Base-by-base conservation (phyloP, 352 stramenopile genomes). In the Phytophthora quininea region DNA sequence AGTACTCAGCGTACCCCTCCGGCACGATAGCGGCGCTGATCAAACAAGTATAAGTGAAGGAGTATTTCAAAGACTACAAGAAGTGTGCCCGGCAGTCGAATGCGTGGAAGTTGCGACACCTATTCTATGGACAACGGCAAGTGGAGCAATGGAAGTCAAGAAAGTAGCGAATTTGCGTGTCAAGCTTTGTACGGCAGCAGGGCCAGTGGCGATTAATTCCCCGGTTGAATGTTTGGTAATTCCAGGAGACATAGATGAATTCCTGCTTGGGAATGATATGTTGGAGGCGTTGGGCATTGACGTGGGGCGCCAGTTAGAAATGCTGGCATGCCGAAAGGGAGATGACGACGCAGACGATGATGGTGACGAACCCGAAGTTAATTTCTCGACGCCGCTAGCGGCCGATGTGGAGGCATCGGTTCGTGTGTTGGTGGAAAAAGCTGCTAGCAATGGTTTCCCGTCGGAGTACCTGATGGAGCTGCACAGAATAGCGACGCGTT, bases 231-330 rank as follows among this genome's bases (percentile, higher is more conserved):
- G 57, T 2, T 33, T 64, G 15, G 35, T 64, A 24, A 47, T 64
- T 1, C 47, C 57, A 42, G 47, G 47, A 2, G 46, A 56, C 11
- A 1, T 57, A 19, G 57, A 64, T n/a, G 35, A 64, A 46, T 56
- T 64, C 30, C 47, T 64, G 14, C 29, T 64, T 5, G 57, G 47
- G 1, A 64, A 52, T n/a, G 57, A 62, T 30, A 47, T 52, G 15
- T 5, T 62, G 45, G 5, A 31, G 24, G 48, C 24, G 12, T 8
- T 64, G 4, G 37, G 47, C 9, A 56, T 64, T 31, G 57, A 57
- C 14, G 57, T 64, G 1, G 47, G 56, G 7, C 27, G 57, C 32
- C 19, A 56, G 2, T n/a, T 63, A 14, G 24, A 64, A 19, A 64
- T 57, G 57, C 27, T 64, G 9, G 57, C 47, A 0, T 64, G 24